Percentiles rank a stretch among this genome's conserved stretches.
Conservation (phyloP, 108 stramenopile species). For the Fragilariopsis cylindrus region DNA sequence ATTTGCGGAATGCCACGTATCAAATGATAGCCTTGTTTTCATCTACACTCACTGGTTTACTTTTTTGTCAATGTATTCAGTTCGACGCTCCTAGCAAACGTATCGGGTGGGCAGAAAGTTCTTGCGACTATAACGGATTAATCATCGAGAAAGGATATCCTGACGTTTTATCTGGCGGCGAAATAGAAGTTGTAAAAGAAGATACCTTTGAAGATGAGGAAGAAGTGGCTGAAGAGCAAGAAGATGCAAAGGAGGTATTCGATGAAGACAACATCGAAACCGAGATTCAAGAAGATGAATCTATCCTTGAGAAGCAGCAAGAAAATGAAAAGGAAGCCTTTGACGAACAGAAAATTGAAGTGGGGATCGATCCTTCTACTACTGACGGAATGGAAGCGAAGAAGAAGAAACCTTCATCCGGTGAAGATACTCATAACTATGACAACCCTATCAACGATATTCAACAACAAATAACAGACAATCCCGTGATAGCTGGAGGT, state of each 20-base stretch:
- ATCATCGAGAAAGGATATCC: constrained; percentile 1
- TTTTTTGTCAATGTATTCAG: constrained; percentile 20
- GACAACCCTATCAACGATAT: not conserved
- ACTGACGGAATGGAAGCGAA: not conserved
- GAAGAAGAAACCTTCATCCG: constrained; percentile 8
- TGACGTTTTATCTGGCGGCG: not conserved
- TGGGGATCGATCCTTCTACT: too few species aligned
- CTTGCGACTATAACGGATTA: constrained; percentile 71
- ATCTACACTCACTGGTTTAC: not conserved
- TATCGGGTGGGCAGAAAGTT: constrained; percentile 89
- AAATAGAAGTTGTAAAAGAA: not conserved
- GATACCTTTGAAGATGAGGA: constrained; percentile 1
- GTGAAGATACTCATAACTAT: not conserved
- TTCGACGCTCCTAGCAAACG: constrained; percentile 59
- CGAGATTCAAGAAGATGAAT: constrained; percentile 3
- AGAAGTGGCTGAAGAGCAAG: not conserved
- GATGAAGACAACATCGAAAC: not conserved
- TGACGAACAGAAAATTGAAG: not conserved
- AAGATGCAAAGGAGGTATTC: constrained; percentile 1
- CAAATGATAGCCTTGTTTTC: too few species aligned
- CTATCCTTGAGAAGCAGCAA: not conserved
- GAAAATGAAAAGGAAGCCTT: constrained; percentile 4
- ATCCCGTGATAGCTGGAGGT: constrained; percentile 6
- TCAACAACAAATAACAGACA: not conserved
- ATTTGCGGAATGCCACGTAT: too few species aligned